Evolutionary conservation across 2,329 filamentous ascomycete genomes (phyloP).

Genomic region (Ascochyta lentis): DNA sequence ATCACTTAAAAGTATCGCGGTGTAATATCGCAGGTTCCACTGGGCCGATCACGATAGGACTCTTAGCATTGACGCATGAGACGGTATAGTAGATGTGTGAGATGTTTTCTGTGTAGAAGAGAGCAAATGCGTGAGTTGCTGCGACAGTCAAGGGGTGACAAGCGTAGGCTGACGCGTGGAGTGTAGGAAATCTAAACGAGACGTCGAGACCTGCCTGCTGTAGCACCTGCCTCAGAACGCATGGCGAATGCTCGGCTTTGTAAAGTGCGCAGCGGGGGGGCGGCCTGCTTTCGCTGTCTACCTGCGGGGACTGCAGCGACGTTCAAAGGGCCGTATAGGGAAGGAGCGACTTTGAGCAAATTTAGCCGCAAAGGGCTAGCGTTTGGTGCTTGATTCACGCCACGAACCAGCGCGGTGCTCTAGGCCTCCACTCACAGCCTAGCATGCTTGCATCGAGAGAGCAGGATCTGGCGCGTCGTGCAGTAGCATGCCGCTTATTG

Average conservation of each 20-base stretch:
- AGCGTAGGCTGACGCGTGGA: slow-evolving; percentile 42
- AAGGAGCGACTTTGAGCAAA: slow-evolving; percentile 40
- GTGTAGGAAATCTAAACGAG: slow-evolving; percentile 26
- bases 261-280: slow-evolving; percentile 7
- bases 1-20: slow-evolving; percentile 30
- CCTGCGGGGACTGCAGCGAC: slow-evolving; percentile 14
- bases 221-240: slow-evolving; percentile 11
- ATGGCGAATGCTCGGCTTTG: slow-evolving; percentile 17
- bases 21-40: slow-evolving; percentile 13
- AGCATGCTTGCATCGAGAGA: slow-evolving; percentile 19
- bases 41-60: slow-evolving; percentile 24
- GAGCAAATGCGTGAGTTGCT: slow-evolving; percentile 38
- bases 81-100: not conserved
- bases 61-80: slow-evolving; percentile 40
- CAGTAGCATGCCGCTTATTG: slow-evolving; percentile 22
- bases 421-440: slow-evolving; percentile 16
- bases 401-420: slow-evolving; percentile 17
- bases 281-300: slow-evolving; percentile 15
- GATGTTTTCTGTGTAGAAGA: slow-evolving; percentile 22
- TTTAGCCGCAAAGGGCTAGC: slow-evolving; percentile 33
- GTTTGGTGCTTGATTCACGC: slow-evolving; percentile 23
- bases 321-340: slow-evolving; percentile 21
- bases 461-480: slow-evolving; percentile 11
- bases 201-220: not conserved
- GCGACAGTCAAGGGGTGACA: slow-evolving; percentile 43